Evolutionary conservation across 2,329 filamentous ascomycete genomes (phyloP).

Genomic region (Colletotrichum sp.): DNA sequence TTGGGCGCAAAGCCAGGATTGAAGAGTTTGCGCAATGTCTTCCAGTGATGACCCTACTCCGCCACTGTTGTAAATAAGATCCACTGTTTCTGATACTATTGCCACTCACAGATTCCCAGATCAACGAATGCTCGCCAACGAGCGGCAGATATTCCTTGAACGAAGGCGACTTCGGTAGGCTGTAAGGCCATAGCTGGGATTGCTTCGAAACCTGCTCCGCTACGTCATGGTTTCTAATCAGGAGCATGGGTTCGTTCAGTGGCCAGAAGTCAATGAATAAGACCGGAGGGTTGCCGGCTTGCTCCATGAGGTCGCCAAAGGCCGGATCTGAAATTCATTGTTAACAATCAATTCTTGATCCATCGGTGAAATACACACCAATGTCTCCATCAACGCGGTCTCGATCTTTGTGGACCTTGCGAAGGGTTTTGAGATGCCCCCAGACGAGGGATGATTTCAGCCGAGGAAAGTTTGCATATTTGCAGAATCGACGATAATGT

Average conservation of each 20-base stretch:
- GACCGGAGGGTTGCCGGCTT: conserved; percentile 34
- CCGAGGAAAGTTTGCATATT: conserved; percentile 9
- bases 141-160: not conserved
- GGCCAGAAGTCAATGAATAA: conserved; percentile 40
- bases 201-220: conserved; percentile 40
- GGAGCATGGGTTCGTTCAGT: conserved; percentile 31
- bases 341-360: not conserved
- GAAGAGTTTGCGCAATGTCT: conserved; percentile 33
- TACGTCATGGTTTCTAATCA: conserved; percentile 35
- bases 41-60: conserved; percentile 21
- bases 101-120: not conserved
- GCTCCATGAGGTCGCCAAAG: conserved; percentile 29
- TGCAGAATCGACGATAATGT: conserved; percentile 6
- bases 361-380: not conserved
- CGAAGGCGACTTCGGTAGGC: conserved; percentile 34
- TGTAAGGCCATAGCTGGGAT: conserved; percentile 34
- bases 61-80: not conserved
- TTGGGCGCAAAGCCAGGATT: conserved; percentile 43
- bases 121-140: not conserved
- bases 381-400: not conserved
- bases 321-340: conserved; percentile 21
- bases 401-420: not conserved
- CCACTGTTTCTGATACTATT: not conserved
- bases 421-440: conserved; percentile 9
- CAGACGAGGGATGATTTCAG: conserved; percentile 2